Percentiles rank a stretch among this genome's conserved stretches.
Conservation (phyloP, 164 flowering plant species). For the Magnolia kwangsiensis region DNA sequence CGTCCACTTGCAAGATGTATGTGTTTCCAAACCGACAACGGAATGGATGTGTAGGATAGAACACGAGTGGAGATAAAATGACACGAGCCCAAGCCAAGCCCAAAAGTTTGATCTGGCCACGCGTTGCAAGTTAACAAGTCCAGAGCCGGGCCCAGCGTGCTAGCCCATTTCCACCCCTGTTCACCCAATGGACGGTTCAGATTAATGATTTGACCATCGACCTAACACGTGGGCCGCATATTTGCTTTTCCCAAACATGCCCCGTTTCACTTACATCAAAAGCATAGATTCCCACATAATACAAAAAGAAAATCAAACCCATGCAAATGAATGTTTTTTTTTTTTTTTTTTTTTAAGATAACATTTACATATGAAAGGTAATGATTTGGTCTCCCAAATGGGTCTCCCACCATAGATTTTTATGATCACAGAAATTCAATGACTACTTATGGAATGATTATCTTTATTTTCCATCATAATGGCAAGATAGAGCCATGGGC, state of each 20-base stretch:
- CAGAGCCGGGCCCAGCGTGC: neutral
- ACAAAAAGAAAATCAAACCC: neutral
- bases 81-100: too few relatives aligned
- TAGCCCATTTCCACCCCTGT: neutral
- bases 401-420: neutral
- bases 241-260: neutral
- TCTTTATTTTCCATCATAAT: too few relatives aligned
- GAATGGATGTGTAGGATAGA: too few relatives aligned
- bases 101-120: too few relatives aligned
- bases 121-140: too few relatives aligned
- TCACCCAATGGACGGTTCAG: neutral
- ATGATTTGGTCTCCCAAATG: neutral
- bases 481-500: too few relatives aligned
- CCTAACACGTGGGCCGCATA: neutral
- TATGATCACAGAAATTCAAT: neutral
- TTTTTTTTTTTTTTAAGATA: too few relatives aligned
- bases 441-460: too few relatives aligned
- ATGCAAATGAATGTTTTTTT: neutral
- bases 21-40: too few relatives aligned
- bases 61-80: too few relatives aligned
- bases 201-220: neutral
- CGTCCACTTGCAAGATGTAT: too few relatives aligned
- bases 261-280: neutral
- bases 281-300: neutral
- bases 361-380: neutral